These are phyloP conservation scores for Diaporthe ilicicola DNA, from an alignment of 2,329 filamentous ascomycete genomes.

Conservation along the genomic window DNA sequence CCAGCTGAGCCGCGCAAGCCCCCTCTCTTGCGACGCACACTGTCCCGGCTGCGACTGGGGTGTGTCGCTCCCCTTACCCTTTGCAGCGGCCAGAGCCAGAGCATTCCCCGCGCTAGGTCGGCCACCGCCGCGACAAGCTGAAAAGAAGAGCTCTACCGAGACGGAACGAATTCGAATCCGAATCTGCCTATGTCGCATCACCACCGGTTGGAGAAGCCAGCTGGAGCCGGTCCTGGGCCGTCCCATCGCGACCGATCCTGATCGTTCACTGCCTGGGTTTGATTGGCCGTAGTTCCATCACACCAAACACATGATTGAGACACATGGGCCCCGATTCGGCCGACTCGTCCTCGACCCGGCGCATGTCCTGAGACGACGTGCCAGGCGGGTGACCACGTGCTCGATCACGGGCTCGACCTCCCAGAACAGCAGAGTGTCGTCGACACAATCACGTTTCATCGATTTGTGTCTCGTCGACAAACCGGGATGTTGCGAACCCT, in stretches of 20 bases:
- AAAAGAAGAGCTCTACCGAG: not conserved
- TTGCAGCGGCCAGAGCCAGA: not conserved
- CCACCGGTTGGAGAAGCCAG: not conserved
- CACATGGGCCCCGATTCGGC: not conserved
- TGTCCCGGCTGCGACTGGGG: constrained; percentile 1
- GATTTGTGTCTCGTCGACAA: not conserved
- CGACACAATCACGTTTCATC: not conserved
- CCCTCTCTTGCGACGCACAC: constrained; percentile 10
- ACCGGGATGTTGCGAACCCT: not conserved
- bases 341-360: not conserved
- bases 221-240: not conserved
- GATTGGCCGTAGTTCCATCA: constrained; percentile 17
- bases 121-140: not conserved
- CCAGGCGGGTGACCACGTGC: constrained; percentile 2
- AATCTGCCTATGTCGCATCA: not conserved
- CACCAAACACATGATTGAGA: constrained; percentile 4
- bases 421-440: not conserved
- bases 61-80: not conserved
- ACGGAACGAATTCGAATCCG: constrained; percentile 18
- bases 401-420: not conserved
- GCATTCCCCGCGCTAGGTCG: not conserved
- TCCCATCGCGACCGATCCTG: not conserved
- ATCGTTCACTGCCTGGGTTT: not conserved
- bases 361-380: not conserved
- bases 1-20: constrained; percentile 21